Base-by-base conservation (phyloP, 192 early-diverging fungal species). In the Bifiguratus adelaidae region DNA sequence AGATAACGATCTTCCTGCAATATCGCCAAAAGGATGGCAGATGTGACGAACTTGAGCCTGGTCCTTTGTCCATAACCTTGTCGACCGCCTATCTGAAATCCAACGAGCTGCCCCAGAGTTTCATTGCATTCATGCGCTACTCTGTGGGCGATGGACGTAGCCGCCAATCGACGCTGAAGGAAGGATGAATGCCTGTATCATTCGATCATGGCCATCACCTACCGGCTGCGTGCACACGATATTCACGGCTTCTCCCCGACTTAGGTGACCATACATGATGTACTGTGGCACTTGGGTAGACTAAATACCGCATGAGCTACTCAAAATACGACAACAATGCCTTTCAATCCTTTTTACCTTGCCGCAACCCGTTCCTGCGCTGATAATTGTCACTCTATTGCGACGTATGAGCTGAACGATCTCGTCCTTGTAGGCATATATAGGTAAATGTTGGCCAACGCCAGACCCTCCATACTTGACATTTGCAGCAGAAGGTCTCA, bases 151-250 rank as follows among this genome's bases (percentile, higher is more conserved):
- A 59, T 29, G 15, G 56, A 55, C 3, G 53, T 58, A 12, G 56
- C 53, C 23, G 56, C 56, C 6, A 59, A 44, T 13, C 56, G 56
- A 13, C 56, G 42, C 52, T 56, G 20, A 19, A 15, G 23, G 25
- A 16, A 27, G 35, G 7, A 20, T 23, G 50, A 24, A 48, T 44
- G 3, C 43, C 12, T 9, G 44, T 15, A 43, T 3, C 2, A 7
- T n/a, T 21, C 3, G 47, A 11, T 18, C 25, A 34, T 16, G 11
- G 13, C 23, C 6, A 9, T 18, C n/a, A n/a, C 1, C 35, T 47
- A 53, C 44, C 44, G 56, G 56, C 37, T 59, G 56, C 25, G 56
- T 59, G 30, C 56, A 59, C 6, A 59, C 47, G 26, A 59, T 59
- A 30, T 59, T 59, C 7, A 44, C 42, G n/a, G 25, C 29, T 16